Base-by-base conservation (phyloP, 306 rosid species). In the Trichosanthes cucumerina region DNA sequence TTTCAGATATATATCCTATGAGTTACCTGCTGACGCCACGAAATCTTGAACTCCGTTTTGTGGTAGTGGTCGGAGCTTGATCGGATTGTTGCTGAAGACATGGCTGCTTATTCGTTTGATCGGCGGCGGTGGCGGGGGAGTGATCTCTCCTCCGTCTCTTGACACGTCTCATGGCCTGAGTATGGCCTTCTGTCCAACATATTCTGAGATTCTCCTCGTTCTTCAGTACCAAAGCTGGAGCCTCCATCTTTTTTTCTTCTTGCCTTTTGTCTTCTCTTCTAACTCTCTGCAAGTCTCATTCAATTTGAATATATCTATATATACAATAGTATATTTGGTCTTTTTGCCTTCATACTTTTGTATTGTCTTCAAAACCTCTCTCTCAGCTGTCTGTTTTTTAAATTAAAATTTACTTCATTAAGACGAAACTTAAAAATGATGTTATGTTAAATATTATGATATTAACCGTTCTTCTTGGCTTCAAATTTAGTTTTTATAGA, bases 11-110 rank as follows among this genome's bases (percentile, higher is more conserved):
- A n/a, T n/a, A 28, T 2, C 44, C 9, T 7, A 18, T 53, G 11
- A 59, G 26, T 43, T 12, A 81, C 94, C 88, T 85, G 88, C 98
- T 94, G 71, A 92, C 97, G 41, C 98, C 96, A 0, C 96, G 87
- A 73, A 86, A 93, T 76, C 83, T 92, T 11, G 96, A 94, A 46
- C 96, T 94, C 82, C 96, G 90, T 86, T 92, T 92, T 39, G 80
- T 90, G 18, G 93, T 87, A 81, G 82, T 86, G 60, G 86, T 70
- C 19, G 86, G 86, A 54, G 85, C 78, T 77, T 79, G 96, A 81
- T 84, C 84, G 49, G 28, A 77, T 52, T 77, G 63, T 34, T 47
- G 79, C 58, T 52, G 79, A 75, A 2, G 24, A 33, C 14, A 9
- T 14, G 80, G 83, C 73, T 10, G 63, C 78, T 53, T 83, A 33